Percentiles rank a stretch among this genome's conserved stretches.
phyloP scores from a whole-genome alignment of 2,329 filamentous ascomycete species.

The Epichloe hybrida region DNA sequence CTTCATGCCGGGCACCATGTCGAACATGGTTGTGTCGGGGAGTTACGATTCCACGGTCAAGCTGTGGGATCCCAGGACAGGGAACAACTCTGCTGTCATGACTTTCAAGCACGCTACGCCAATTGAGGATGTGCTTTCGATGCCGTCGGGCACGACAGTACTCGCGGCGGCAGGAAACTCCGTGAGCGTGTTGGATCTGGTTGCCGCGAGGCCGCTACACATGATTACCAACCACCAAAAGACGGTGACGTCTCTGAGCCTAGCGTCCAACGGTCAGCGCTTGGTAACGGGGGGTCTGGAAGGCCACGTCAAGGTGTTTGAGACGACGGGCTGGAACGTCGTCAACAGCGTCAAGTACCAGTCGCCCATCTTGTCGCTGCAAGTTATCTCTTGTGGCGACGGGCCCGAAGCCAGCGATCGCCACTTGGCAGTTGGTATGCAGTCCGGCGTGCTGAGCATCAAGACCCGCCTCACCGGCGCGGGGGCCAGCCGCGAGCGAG shows the following conservation, averaged over 20 bases:
- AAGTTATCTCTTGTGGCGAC: constrained; percentile 43
- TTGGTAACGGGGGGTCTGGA: constrained; percentile 87
- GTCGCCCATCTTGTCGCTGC: constrained; percentile 74
- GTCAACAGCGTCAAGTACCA: constrained; percentile 92
- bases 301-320: constrained; percentile 93
- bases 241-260: constrained; percentile 77
- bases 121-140: constrained; percentile 75
- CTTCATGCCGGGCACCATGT: constrained; percentile 64
- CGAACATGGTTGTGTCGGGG: constrained; percentile 72
- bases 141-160: constrained; percentile 75
- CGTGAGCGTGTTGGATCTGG: constrained; percentile 82
- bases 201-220: constrained; percentile 77
- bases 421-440: constrained; percentile 89
- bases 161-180: constrained; percentile 74
- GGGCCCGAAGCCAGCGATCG: constrained; percentile 55
- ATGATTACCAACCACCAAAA: constrained; percentile 93
- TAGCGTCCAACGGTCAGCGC: constrained; percentile 68
- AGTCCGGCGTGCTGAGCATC: constrained; percentile 81
- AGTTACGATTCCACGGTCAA: constrained; percentile 91
- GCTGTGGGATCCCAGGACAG: constrained; percentile 79
- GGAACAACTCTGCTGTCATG: constrained; percentile 57
- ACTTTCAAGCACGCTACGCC: constrained; percentile 89
- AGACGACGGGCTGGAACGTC: constrained; percentile 88
- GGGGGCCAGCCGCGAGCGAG: constrained; percentile 62
- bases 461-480: constrained; percentile 76